Conservation (phyloP, 140 eudicot species). For the Senecio squalidus region DNA sequence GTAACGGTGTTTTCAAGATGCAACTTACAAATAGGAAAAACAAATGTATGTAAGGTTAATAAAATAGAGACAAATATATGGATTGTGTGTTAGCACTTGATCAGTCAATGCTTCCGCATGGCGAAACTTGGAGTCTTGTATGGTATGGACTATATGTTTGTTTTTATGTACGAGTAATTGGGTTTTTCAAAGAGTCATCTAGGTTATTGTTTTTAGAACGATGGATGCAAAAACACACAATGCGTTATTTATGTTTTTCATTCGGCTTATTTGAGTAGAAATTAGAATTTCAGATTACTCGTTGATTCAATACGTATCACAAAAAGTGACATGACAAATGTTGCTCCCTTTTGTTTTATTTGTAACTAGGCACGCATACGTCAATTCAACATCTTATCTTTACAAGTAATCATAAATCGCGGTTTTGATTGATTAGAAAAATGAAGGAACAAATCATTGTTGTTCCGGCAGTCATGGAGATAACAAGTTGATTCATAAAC, state of each 20-base stretch:
- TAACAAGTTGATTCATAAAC: conserved; percentile 24
- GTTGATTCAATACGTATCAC: too few species aligned
- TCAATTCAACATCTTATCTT: too few species aligned
- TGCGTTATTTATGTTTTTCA: too few species aligned
- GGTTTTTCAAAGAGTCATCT: not conserved
- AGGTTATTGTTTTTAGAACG: not conserved
- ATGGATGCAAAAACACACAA: too few species aligned
- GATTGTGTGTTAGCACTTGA: not conserved
- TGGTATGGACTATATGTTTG: not conserved
- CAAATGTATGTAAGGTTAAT: not conserved
- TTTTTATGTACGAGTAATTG: not conserved
- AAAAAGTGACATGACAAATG: not conserved
- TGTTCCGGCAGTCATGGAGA: conserved; percentile 19
- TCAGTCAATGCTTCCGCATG: not conserved
- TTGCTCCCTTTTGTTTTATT: not conserved
- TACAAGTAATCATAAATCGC: not conserved
- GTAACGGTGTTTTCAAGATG: not conserved
- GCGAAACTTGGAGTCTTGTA: not conserved
- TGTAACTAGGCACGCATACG: not conserved
- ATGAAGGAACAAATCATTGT: conserved; percentile 3
- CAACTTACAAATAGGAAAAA: not conserved
- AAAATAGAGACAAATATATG: not conserved
- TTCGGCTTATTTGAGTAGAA: too few species aligned
- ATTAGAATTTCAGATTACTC: too few species aligned
- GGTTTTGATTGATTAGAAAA: not conserved